Base-by-base conservation (phyloP, 116 monocot genomes). In the Cymodocea nodosa region DNA sequence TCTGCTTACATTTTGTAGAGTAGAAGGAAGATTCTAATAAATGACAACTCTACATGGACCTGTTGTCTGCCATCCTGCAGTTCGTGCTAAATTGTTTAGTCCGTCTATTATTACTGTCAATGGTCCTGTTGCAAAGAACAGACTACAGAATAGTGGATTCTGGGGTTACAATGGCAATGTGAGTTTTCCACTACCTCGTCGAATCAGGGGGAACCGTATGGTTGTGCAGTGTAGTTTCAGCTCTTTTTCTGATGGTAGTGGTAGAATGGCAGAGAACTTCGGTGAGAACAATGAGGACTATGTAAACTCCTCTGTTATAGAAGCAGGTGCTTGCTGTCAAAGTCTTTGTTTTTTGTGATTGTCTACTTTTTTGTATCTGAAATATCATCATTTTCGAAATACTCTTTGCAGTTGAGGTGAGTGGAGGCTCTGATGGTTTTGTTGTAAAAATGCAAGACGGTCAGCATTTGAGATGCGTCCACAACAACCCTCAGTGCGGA, bases 361-460 rank as follows among this genome's bases (percentile, higher is more conserved):
- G 18, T 53, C 4, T 53, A 53, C 5, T 53, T 16, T 53, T 13
- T 17, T 53, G 6, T 15, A 17, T 53, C n/a, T 15, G 12, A 53
- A 18, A 17, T 52, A 18, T 5, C 4, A 11, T 4, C n/a, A 17
- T 15, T 53, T 15, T 13, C 18, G 53, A 16, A 11, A 51, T 62
- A 10, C 1, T 6, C 36, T 22, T 35, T 78, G 70, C 79, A 94
- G 94, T 89, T 74, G 84, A 89, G 75, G 87, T 94, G 56, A 94
- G 71, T 79, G 87, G 87, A 73, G 79, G 84, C 15, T 76, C 87
- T 19, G 87, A 89, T 82, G 94, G 94, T 61, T 83, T 94, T 67
- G 17, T 81, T 58, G 90, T 94, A 23, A 90, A 87, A 71, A 94
- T 94, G 94, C 78, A 82, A 52, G 87, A 87, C 63, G 94, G 87